Conservation (phyloP, 352 stramenopile genomes). For the Pythium sukuiense region DNA sequence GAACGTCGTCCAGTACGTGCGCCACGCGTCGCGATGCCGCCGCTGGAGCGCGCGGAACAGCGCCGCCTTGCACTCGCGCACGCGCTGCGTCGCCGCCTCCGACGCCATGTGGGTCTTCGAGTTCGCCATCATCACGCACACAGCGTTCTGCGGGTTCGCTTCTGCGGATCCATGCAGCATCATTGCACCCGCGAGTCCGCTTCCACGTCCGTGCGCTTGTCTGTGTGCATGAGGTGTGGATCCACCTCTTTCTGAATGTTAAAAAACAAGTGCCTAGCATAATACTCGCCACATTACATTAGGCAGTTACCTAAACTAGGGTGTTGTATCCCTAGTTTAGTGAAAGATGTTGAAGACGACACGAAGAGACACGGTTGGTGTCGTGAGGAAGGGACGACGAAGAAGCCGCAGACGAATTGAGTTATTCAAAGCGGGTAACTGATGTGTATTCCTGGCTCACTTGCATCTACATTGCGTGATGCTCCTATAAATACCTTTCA, state of each 20-base stretch:
- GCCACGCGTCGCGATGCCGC: constrained; percentile 47
- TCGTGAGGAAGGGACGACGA: neutral
- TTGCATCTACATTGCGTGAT: neutral
- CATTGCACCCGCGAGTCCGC: constrained; percentile 7
- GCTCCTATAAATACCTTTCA: neutral
- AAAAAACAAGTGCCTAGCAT: constrained; percentile 9
- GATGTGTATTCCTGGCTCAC: neutral
- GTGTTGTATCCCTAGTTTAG: neutral
- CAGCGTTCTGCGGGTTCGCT: constrained; percentile 6
- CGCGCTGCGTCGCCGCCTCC: constrained; percentile 12
- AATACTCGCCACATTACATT: constrained; percentile 1
- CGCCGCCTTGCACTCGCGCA: constrained; percentile 63
- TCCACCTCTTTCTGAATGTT: constrained; percentile 1
- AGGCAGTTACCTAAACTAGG: neutral
- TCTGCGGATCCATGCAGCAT: constrained; percentile 11
- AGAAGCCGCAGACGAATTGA: neutral
- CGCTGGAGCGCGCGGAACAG: constrained; percentile 64
- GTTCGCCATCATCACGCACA: neutral
- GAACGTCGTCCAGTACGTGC: constrained; percentile 58
- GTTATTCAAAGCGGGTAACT: neutral
- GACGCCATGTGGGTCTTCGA: neutral
- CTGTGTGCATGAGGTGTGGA: constrained; percentile 23
- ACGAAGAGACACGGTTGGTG: neutral
- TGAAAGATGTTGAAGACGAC: neutral
- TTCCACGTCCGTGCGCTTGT: constrained; percentile 9